Base-by-base conservation (phyloP, 225 moss, liverwort and hornwort genomes). In the Takakia lepidozioides region DNA sequence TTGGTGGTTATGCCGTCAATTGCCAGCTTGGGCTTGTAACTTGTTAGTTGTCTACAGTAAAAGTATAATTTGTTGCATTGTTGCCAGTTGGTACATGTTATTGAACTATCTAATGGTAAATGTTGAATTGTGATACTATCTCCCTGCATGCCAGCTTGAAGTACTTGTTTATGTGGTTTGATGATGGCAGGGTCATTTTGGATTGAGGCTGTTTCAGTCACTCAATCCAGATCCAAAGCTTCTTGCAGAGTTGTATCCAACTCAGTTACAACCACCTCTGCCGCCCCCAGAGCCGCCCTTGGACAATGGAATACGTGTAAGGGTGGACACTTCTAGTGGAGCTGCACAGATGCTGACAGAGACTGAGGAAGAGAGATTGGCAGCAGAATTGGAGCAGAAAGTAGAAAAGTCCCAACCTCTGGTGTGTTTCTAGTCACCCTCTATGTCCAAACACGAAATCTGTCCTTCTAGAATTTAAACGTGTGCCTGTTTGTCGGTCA, bases 211-310 rank as follows among this genome's bases (percentile, higher is more conserved):
- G 3, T 72, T 72, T 41, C 72, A 72, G 26, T 66, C 72, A 19
- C 37, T 72, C 6, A 72, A 72, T 58, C 72, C 72, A n/a, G 72
- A 72, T 46, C 72, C 72, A 19, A 72, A 72, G 52, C 42, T 72
- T 46, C 57, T 72, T 10, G 72, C 57, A 19, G 72, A 72, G 38
- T 29, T 72, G 7, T 72, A 37, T 47, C 72, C 72, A 11, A 72
- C 66, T 10, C 66, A 72, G 51, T 43, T 72, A n/a, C 45, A 46
- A 19, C 66, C 66, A 1, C 57, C 52, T 11, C 38, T 72, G 25
- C 32, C 11, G 8, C 47, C 57, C 9, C 15, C 37, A 4, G 56
- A 50, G 29, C 50, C 58, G 27, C 38, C 27, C 27, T 39, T 32
- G 32, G 32, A 32, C 11, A 32, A 32, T 32, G 32, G 32, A 32